These are phyloP conservation scores for Teratosphaeria pseudoeucalypti DNA, from an alignment of 2,329 filamentous ascomycete species.

Conservation along the genomic window DNA sequence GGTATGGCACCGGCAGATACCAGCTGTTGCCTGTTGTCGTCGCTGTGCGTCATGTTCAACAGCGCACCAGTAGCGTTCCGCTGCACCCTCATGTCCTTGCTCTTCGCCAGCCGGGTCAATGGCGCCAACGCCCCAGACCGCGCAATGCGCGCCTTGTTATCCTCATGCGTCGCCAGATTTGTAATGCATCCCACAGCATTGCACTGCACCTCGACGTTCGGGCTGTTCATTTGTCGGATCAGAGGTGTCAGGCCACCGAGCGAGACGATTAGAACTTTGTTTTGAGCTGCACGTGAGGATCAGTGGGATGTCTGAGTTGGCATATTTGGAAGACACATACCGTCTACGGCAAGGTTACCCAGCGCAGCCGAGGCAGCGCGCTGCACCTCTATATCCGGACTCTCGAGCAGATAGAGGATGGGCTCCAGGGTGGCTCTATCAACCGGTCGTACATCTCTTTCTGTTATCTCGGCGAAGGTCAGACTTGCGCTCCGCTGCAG, in stretches of 20 bases:
- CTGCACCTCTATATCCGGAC: conserved; percentile 93
- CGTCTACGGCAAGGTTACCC: conserved; percentile 93
- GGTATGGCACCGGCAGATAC: conserved; percentile 97
- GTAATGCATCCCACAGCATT: conserved; percentile 99
- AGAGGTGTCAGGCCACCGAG: conserved; percentile 82
- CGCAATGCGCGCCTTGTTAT: conserved; percentile 98
- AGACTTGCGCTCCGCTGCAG: conserved; percentile 93
- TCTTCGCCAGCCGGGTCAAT: conserved; percentile 84
- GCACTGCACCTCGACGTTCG: conserved; percentile 97
- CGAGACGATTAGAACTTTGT: conserved; percentile 93
- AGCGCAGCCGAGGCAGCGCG: conserved; percentile 90
- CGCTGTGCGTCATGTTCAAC: conserved; percentile 98
- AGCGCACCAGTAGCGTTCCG: conserved; percentile 92
- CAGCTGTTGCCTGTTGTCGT: conserved; percentile 94
- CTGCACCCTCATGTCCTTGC: conserved; percentile 96
- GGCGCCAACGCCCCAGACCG: conserved; percentile 86
- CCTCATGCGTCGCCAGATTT: conserved; percentile 93
- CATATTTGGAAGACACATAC: conserved; percentile 60
- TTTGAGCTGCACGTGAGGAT: conserved; percentile 61
- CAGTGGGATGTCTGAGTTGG: conserved; percentile 84
- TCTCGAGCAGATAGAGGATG: conserved; percentile 89
- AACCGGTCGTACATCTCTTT: conserved; percentile 95
- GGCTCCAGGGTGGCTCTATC: conserved; percentile 90
- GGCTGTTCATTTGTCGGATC: conserved; percentile 96
- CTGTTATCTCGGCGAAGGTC: conserved; percentile 97